Conservation (phyloP, 2,329 filamentous ascomycete genomes). For the Nothopassalora personata region DNA sequence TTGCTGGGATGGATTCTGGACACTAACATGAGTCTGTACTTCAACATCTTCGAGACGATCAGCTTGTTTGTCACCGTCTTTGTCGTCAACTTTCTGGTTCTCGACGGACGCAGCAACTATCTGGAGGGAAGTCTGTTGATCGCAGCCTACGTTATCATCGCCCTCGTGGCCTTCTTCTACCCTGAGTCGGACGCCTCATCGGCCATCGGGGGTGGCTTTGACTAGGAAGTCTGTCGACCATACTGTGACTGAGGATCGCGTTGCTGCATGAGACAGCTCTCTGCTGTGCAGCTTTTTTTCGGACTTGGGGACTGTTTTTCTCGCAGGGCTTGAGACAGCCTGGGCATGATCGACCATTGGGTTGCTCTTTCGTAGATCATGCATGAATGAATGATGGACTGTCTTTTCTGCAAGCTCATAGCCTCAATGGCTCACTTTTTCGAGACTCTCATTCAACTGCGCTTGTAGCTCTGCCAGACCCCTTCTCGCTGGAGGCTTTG, state of each 20-base stretch:
- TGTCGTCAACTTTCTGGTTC: constrained; percentile 79
- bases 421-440: neutral
- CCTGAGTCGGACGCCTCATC: constrained; percentile 40
- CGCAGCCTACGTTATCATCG: constrained; percentile 75
- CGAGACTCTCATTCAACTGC: neutral
- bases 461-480: neutral
- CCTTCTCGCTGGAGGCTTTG: neutral
- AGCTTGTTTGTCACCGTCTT: constrained; percentile 78
- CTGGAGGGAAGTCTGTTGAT: constrained; percentile 72
- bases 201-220: constrained; percentile 36
- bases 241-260: neutral
- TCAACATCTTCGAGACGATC: constrained; percentile 58
- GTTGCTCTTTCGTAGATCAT: neutral
- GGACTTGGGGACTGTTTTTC: neutral
- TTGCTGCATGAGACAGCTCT: neutral
- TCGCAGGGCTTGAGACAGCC: neutral
- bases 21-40: constrained; percentile 62
- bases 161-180: constrained; percentile 50
- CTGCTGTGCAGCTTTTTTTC: neutral
- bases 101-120: constrained; percentile 78
- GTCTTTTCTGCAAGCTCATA: neutral
- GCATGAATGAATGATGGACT: neutral
- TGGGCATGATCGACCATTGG: neutral
- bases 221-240: neutral
- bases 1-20: constrained; percentile 74